Evolutionary conservation across 306 rosid genomes (phyloP).

Genomic region (Lathyrus sativus): DNA sequence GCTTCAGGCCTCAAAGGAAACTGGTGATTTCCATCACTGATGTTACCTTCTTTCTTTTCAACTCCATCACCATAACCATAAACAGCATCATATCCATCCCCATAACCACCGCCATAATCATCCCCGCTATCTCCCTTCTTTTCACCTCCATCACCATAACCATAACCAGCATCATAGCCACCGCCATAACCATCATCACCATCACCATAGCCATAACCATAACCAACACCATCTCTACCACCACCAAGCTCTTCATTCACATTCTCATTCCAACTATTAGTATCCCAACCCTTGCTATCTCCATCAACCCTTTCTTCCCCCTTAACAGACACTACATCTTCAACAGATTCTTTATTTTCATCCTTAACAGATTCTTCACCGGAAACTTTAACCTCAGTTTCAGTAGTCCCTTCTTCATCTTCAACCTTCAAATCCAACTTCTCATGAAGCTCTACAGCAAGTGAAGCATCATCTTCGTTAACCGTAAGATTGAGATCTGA

Average conservation of each 20-base stretch:
- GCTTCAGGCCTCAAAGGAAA: slow-evolving; percentile 92
- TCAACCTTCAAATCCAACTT: slow-evolving; percentile 49
- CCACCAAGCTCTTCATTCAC: slow-evolving; percentile 41
- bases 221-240: slow-evolving; percentile 15
- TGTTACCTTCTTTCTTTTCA: slow-evolving; percentile 33
- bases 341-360: slow-evolving; percentile 35
- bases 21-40: slow-evolving; percentile 39
- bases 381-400: slow-evolving; percentile 34
- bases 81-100: not conserved
- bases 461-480: not conserved
- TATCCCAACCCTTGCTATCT: slow-evolving; percentile 44
- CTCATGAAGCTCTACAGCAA: slow-evolving; percentile 39
- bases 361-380: slow-evolving; percentile 34
- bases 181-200: slow-evolving; percentile 17
- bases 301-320: slow-evolving; percentile 35
- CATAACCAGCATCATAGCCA: slow-evolving; percentile 5
- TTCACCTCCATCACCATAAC: slow-evolving; percentile 35
- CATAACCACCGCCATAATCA: slow-evolving; percentile 27
- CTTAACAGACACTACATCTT: slow-evolving; percentile 31
- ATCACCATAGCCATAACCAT: slow-evolving; percentile 12
- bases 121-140: slow-evolving; percentile 28
- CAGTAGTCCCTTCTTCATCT: slow-evolving; percentile 38
- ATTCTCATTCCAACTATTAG: slow-evolving; percentile 45
- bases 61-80: slow-evolving; percentile 34
- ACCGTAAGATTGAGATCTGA: slow-evolving; percentile 45